These are phyloP conservation scores for Ascomycota sp. DNA, from an alignment of 2,329 filamentous ascomycete genomes.

Conservation along the genomic window DNA sequence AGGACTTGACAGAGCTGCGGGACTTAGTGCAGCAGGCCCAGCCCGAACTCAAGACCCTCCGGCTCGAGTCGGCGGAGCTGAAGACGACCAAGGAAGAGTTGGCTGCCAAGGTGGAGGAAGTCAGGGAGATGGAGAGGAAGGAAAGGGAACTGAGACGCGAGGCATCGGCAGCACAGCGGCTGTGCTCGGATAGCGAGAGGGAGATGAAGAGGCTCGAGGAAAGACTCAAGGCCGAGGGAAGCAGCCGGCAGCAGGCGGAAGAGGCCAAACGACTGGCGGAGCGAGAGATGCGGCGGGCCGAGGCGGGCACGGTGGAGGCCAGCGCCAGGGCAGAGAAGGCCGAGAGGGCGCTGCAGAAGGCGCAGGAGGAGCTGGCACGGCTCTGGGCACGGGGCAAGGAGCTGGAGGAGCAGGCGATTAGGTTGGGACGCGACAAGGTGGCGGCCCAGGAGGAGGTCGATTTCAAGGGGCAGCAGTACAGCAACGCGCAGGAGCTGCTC, in stretches of 20 bases:
- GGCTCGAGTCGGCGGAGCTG: conserved; percentile 53
- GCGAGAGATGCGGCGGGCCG: conserved; percentile 54
- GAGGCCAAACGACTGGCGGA: conserved; percentile 53
- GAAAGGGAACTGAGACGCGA: conserved; percentile 67
- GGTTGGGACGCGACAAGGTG: conserved; percentile 43
- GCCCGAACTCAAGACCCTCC: conserved; percentile 58
- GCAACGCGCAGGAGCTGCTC: conserved; percentile 63
- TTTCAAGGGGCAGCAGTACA: conserved; percentile 66
- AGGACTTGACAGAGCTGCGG: conserved; percentile 60
- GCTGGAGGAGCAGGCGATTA: conserved; percentile 51
- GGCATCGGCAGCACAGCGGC: conserved; percentile 43
- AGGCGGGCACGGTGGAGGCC: conserved; percentile 59
- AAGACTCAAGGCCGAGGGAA: conserved; percentile 53
- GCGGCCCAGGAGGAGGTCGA: conserved; percentile 57
- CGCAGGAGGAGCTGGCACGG: conserved; percentile 50
- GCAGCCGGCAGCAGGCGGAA: conserved; percentile 49
- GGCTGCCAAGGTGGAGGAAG: conserved; percentile 28
- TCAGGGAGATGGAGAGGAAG: conserved; percentile 56
- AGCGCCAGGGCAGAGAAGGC: conserved; percentile 50
- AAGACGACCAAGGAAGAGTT: conserved; percentile 59
- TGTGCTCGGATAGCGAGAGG: conserved; percentile 47
- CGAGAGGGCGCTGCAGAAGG: conserved; percentile 42
- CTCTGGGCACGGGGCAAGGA: conserved; percentile 38
- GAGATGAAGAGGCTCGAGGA: conserved; percentile 63
- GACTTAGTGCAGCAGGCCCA: conserved; percentile 68